Evolutionary conservation across 768 basidiomycete genomes (phyloP).

Genomic region (Hypholoma fasciculare): DNA sequence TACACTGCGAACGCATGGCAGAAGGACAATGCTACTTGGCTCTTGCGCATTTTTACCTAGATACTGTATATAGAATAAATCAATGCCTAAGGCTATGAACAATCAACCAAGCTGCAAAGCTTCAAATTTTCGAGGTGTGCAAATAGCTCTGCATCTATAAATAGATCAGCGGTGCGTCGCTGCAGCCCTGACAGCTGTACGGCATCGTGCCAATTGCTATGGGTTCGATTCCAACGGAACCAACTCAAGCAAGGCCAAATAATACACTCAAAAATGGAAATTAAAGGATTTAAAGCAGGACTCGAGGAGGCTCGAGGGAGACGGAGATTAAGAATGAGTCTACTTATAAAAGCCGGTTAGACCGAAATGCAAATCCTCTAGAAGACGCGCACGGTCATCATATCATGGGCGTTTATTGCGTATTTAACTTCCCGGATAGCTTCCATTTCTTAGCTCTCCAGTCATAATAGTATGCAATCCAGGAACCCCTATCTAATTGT

Average conservation of each 20-base stretch:
- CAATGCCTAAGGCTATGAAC: too few relatives aligned
- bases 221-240: conserved; percentile 5
- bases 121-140: background rate
- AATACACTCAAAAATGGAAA: background rate
- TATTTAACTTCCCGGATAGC: background rate
- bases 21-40: background rate
- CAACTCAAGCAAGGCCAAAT: background rate
- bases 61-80: too few relatives aligned
- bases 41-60: too few relatives aligned
- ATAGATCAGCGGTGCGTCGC: background rate
- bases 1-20: background rate
- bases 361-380: conserved; percentile 1
- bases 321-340: conserved; percentile 6
- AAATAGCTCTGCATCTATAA: background rate
- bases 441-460: background rate
- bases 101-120: too few relatives aligned
- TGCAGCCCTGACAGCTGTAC: conserved; percentile 3
- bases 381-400: conserved; percentile 1
- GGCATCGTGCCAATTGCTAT: background rate
- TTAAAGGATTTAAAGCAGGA: background rate
- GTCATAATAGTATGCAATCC: too few relatives aligned
- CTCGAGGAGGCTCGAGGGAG: background rate
- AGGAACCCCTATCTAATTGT: too few relatives aligned
- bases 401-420: conserved; percentile 4
- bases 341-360: background rate